Evolutionary conservation across 1,139 yeast genomes (phyloP).

Genomic region (Pichia sorboxylosa): DNA sequence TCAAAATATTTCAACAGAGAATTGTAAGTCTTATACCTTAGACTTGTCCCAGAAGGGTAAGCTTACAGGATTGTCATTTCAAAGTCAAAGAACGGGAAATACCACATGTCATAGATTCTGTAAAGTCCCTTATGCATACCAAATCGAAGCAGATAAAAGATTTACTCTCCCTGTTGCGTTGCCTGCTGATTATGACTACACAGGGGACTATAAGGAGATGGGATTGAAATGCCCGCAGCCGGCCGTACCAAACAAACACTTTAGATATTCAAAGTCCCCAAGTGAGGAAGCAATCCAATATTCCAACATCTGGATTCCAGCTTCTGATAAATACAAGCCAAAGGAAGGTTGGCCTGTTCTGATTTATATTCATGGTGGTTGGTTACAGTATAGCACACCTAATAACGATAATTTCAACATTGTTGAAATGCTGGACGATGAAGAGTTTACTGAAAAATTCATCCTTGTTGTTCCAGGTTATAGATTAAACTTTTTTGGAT

Average conservation of each 20-base stretch:
- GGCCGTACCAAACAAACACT: conserved; percentile 18
- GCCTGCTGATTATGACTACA: conserved; percentile 25
- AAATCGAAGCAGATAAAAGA: conserved; percentile 12
- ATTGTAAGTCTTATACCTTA: too few relatives aligned
- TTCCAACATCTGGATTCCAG: conserved; percentile 31
- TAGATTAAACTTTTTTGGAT: conserved; percentile 31
- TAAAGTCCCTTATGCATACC: conserved; percentile 16
- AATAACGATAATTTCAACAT: conserved; percentile 15
- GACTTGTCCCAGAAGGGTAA: too few relatives aligned
- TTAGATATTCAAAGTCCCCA: conserved; percentile 17
- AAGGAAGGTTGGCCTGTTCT: conserved; percentile 30
- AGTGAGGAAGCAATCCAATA: conserved; percentile 27
- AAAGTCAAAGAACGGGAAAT: too few relatives aligned
- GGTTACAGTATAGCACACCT: conserved; percentile 29
- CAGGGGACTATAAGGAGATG: conserved; percentile 25
- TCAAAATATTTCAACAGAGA: too few relatives aligned
- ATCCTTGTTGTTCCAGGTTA: conserved; percentile 31
- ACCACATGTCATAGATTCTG: conserved; percentile 13
- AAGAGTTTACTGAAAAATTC: conserved; percentile 21
- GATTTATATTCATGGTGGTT: conserved; percentile 32
- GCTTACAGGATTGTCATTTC: too few relatives aligned
- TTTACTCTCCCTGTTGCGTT: conserved; percentile 15
- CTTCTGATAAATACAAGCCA: conserved; percentile 23
- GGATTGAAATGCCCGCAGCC: conserved; percentile 29
- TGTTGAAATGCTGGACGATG: conserved; percentile 21